Conservation (phyloP, 2,329 filamentous ascomycete genomes). For the Taxawa tesnikishii region DNA sequence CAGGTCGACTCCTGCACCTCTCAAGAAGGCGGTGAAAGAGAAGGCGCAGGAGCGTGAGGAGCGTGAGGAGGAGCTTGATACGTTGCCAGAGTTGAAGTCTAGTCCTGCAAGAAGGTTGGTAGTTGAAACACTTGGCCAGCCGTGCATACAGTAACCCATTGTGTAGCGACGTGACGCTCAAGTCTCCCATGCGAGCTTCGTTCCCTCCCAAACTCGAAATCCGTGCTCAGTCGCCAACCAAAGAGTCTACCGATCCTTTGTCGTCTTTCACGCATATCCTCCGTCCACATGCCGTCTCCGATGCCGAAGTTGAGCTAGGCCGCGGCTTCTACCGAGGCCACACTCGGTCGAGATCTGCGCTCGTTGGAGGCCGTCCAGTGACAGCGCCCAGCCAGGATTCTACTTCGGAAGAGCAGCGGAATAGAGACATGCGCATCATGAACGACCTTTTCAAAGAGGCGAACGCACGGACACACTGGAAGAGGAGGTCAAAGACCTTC, state of each 20-base stretch:
- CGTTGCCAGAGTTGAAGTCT: too few species aligned
- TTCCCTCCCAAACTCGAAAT: not conserved
- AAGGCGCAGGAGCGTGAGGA: not conserved
- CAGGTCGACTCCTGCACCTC: not conserved
- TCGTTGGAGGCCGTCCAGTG: conserved; percentile 3
- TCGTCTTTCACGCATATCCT: not conserved
- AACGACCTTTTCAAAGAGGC: conserved; percentile 9
- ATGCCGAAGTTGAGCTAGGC: conserved; percentile 7
- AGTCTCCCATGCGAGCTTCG: not conserved
- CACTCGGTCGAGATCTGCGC: conserved; percentile 6
- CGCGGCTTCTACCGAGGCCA: conserved; percentile 7
- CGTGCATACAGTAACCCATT: not conserved
- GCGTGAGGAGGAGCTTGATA: not conserved
- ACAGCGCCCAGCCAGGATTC: conserved; percentile 5
- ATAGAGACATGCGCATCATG: conserved; percentile 10
- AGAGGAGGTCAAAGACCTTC: conserved; percentile 6
- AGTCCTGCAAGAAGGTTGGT: too few species aligned
- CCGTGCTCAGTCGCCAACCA: not conserved
- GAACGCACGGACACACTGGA: conserved; percentile 6
- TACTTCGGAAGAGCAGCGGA: conserved; percentile 5
- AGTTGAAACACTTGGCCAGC: not conserved
- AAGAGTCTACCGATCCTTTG: not conserved
- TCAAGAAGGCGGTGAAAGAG: not conserved
- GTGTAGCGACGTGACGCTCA: too few species aligned
- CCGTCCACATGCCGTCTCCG: conserved; percentile 1